Evolutionary conservation across 495 filamentous ascomycete genomes (phyloP).

Genomic region (Mytilinidion resinicola): DNA sequence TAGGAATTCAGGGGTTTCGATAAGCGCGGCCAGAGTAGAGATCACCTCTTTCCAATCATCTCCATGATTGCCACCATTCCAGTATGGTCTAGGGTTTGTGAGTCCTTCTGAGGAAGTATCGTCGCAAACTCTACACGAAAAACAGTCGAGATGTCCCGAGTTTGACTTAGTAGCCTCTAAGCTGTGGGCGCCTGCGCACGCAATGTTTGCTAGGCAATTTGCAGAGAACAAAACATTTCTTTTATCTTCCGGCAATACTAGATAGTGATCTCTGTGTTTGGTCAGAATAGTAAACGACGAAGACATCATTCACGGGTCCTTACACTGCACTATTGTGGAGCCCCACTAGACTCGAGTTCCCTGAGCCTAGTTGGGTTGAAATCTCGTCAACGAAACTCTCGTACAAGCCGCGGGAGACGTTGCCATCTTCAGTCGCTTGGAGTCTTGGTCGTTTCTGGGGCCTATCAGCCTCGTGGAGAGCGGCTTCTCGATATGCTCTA

Average conservation of each 20-base stretch:
- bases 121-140: slow-evolving; percentile 20
- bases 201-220: slow-evolving; percentile 1
- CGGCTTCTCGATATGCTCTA: slow-evolving; percentile 3
- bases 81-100: slow-evolving; percentile 1
- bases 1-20: slow-evolving; percentile 51
- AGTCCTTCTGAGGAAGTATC: not conserved
- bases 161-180: not conserved
- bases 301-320: not conserved
- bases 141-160: not conserved
- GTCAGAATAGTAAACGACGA: not conserved
- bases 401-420: slow-evolving; percentile 1
- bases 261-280: not conserved
- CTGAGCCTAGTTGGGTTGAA: not conserved
- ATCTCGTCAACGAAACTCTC: slow-evolving; percentile 3
- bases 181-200: slow-evolving; percentile 16
- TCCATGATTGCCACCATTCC: slow-evolving; percentile 13
- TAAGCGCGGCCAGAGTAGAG: slow-evolving; percentile 49
- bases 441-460: slow-evolving; percentile 16
- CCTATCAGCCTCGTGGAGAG: slow-evolving; percentile 6
- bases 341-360: not conserved
- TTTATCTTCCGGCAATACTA: not conserved
- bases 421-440: not conserved
- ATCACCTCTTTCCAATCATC: slow-evolving; percentile 44
- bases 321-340: not conserved
- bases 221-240: not conserved